Evolutionary conservation across 2,329 filamentous ascomycete species (phyloP).

Genomic region (Myriangium duriaei): DNA sequence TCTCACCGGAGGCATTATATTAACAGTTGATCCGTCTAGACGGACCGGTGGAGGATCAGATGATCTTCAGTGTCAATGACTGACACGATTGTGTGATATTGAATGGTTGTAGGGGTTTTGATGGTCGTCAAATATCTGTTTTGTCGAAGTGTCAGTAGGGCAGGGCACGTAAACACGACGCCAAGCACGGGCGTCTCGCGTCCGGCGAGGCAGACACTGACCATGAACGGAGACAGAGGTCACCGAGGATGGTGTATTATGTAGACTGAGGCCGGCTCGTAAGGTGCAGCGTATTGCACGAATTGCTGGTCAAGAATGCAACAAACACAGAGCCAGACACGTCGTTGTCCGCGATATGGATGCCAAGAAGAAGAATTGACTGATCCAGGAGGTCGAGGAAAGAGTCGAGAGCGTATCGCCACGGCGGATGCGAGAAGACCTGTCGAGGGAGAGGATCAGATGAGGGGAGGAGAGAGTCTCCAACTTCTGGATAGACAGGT

Average conservation of each 20-base stretch:
- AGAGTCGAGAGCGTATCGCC: conserved; percentile 1
- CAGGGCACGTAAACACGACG: conserved; percentile 9
- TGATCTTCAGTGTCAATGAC: conserved; percentile 6
- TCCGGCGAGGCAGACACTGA: conserved; percentile 4
- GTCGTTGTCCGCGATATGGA: conserved; percentile 7
- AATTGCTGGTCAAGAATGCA: conserved; percentile 1
- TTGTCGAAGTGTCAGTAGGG: background rate
- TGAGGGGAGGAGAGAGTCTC: background rate
- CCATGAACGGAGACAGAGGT: conserved; percentile 9
- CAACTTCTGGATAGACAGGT: conserved; percentile 4
- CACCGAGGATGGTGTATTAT: conserved; percentile 5
- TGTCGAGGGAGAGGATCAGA: background rate
- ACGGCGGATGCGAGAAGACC: conserved; percentile 1
- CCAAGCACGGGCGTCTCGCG: conserved; percentile 4
- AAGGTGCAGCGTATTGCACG: conserved; percentile 3
- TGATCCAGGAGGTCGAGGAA: background rate
- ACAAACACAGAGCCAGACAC: conserved; percentile 3
- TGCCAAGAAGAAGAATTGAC: conserved; percentile 10
- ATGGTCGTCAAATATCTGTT: conserved; percentile 6
- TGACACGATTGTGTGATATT: conserved; percentile 2
- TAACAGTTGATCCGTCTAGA: conserved; percentile 7
- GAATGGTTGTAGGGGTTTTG: background rate
- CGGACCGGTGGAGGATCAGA: background rate
- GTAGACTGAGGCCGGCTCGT: conserved; percentile 8
- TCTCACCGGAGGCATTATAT: conserved; percentile 27